phyloP scores from a whole-genome alignment of 345 rosid genomes.

The Eucalyptus curtisii region DNA sequence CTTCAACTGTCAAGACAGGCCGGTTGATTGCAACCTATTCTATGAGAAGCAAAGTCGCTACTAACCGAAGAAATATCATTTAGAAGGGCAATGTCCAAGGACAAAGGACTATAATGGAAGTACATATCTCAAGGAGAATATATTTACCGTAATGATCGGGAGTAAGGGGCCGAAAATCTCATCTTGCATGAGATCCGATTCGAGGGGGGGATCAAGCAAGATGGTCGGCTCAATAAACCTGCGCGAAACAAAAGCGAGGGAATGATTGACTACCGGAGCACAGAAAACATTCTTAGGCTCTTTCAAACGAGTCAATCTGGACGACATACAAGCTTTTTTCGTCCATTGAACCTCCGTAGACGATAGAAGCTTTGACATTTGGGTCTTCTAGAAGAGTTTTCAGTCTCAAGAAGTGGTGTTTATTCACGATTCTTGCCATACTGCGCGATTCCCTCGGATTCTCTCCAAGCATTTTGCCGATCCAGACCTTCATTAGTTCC shows the following conservation, averaged over 20 bases:
- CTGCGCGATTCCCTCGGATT: slow-evolving; percentile 5
- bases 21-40: not conserved
- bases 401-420: slow-evolving; percentile 16
- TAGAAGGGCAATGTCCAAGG: not conserved
- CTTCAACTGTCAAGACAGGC: slow-evolving; percentile 15
- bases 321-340: slow-evolving; percentile 11
- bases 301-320: not conserved
- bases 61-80: not conserved
- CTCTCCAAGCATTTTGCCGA: slow-evolving; percentile 21
- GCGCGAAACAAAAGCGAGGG: not conserved
- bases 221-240: slow-evolving; percentile 81
- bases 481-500: slow-evolving; percentile 9
- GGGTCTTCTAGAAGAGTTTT: slow-evolving; percentile 9
- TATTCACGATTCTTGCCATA: slow-evolving; percentile 19
- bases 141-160: slow-evolving; percentile 64
- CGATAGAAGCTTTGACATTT: slow-evolving; percentile 7
- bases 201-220: slow-evolving; percentile 54
- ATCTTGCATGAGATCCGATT: slow-evolving; percentile 57
- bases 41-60: not conserved
- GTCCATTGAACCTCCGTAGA: slow-evolving; percentile 21
- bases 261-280: not conserved
- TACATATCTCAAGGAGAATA: not conserved
- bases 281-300: not conserved
- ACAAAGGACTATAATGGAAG: not conserved
- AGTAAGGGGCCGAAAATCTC: slow-evolving; percentile 91